These are phyloP conservation scores for Phytophthora pluvialis DNA, from an alignment of 352 stramenopile genomes.

Conservation along the genomic window DNA sequence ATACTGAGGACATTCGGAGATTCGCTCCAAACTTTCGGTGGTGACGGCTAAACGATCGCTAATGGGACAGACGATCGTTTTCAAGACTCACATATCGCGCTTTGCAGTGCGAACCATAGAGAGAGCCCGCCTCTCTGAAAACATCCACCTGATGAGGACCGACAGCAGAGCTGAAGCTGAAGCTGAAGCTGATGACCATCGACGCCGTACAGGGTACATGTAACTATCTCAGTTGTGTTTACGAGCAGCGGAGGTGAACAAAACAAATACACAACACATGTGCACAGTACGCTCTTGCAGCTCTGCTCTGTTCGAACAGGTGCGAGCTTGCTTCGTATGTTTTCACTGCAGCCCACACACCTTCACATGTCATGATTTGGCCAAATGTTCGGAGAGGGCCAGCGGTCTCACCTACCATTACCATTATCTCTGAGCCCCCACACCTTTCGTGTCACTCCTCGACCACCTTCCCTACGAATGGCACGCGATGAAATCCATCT, in stretches of 20 bases:
- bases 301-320: neutral
- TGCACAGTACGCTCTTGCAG: neutral
- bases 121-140: constrained; percentile 12
- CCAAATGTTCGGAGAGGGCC: constrained; percentile 24
- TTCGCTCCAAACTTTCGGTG: constrained; percentile 25
- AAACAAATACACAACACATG: neutral
- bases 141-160: constrained; percentile 7
- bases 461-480: constrained; percentile 15
- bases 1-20: constrained; percentile 5
- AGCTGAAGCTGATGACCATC: constrained; percentile 3
- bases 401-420: constrained; percentile 13
- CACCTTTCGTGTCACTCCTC: constrained; percentile 12
- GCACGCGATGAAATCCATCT: constrained; percentile 21
- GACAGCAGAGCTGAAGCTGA: neutral
- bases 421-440: neutral
- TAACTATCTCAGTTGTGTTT: constrained; percentile 6
- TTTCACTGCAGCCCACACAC: constrained; percentile 1
- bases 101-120: constrained; percentile 8
- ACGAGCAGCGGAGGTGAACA: neutral
- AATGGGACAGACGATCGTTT: constrained; percentile 10
- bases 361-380: neutral
- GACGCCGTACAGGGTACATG: neutral
- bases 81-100: constrained; percentile 8
- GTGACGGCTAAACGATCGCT: constrained; percentile 27
- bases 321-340: constrained; percentile 6